A percentile compares a stretch with the other conserved stretches of the same genome.
Evolutionary conservation across 148 eudicot genomes (phyloP).

Genomic region (Dianthus caryophyllus): DNA sequence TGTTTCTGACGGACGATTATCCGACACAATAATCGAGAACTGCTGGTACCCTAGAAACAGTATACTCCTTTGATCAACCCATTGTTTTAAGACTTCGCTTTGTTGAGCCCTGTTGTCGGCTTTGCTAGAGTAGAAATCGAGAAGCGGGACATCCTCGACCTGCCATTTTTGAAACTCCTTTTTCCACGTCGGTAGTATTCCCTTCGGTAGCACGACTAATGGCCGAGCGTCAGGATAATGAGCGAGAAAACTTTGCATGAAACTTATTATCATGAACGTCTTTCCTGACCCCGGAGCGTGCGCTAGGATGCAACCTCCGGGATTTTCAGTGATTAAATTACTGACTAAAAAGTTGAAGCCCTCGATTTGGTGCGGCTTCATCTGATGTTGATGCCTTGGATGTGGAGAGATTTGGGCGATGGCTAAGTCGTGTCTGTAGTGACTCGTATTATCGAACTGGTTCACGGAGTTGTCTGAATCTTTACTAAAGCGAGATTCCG

Average conservation of each 20-base stretch:
- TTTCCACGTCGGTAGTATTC: slow-evolving; percentile 78
- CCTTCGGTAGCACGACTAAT: slow-evolving; percentile 77
- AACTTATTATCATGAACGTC: slow-evolving; percentile 91
- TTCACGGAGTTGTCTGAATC: slow-evolving; percentile 32
- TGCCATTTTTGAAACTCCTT: slow-evolving; percentile 85
- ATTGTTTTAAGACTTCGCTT: slow-evolving; percentile 59
- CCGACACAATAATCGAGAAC: slow-evolving; percentile 68
- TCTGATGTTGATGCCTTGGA: slow-evolving; percentile 77
- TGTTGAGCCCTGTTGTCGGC: slow-evolving; percentile 73
- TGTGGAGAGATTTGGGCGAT: slow-evolving; percentile 53
- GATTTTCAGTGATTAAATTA: slow-evolving; percentile 64
- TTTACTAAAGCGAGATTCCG: slow-evolving; percentile 38
- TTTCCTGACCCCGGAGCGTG: slow-evolving; percentile 99
- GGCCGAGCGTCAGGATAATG: slow-evolving; percentile 75
- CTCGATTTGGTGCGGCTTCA: slow-evolving; percentile 94
- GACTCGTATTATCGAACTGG: slow-evolving; percentile 31
- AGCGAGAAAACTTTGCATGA: slow-evolving; percentile 83
- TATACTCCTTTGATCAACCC: slow-evolving; percentile 60
- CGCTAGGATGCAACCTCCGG: slow-evolving; percentile 92
- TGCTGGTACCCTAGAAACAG: slow-evolving; percentile 79
- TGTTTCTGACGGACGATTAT: slow-evolving; percentile 30
- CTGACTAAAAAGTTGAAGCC: slow-evolving; percentile 76
- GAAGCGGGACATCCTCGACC: slow-evolving; percentile 70
- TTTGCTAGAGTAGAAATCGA: slow-evolving; percentile 71
- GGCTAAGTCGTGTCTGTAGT: slow-evolving; percentile 37